phyloP scores from a whole-genome alignment of 306 rosid species.

The Rosa rugosa region DNA sequence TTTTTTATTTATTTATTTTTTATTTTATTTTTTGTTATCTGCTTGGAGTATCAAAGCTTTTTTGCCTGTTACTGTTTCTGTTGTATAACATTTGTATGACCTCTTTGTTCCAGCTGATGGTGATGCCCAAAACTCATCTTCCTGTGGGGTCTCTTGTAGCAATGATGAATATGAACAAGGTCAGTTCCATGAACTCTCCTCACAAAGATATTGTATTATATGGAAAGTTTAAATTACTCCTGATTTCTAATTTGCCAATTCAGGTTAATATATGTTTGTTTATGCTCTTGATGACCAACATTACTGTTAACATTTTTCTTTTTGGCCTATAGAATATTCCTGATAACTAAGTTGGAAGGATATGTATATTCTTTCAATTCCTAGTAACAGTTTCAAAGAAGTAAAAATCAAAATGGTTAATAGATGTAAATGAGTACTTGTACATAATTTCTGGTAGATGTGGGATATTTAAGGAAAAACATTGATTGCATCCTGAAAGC shows the following conservation, averaged over 20 bases:
- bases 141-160: neutral
- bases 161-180: neutral
- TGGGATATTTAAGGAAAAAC: neutral
- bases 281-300: conserved; percentile 4
- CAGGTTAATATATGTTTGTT: neutral
- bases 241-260: neutral
- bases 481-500: neutral
- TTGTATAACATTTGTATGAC: neutral
- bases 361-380: no score
- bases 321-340: neutral
- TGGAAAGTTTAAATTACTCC: neutral
- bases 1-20: neutral
- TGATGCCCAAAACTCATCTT: neutral
- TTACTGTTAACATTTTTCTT: no score
- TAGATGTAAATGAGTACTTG: no score
- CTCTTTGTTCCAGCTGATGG: conserved; percentile 7
- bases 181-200: conserved; percentile 3
- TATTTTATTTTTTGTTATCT: no score
- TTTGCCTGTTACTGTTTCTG: neutral
- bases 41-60: neutral
- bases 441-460: neutral
- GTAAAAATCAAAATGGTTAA: neutral
- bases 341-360: neutral
- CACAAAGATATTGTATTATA: neutral
- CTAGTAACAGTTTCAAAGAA: neutral